Conservation (phyloP, 78 protist species). For the Diacronema lutheri region DNA sequence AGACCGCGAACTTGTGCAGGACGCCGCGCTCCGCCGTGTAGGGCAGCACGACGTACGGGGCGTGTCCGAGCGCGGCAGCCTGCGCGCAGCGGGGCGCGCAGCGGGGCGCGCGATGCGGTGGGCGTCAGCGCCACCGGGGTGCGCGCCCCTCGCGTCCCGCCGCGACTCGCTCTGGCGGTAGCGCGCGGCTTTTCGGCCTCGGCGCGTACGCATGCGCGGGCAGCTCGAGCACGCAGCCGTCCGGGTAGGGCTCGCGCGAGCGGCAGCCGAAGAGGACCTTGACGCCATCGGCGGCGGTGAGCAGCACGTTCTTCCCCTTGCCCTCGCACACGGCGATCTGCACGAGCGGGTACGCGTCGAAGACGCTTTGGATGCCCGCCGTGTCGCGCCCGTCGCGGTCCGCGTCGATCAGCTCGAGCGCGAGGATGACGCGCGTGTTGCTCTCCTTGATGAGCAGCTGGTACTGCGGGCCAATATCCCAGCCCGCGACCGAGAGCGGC, state of each 20-base stretch:
- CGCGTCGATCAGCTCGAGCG: background rate
- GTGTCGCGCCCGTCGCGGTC: background rate
- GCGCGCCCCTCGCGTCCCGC: no score
- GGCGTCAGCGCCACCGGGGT: no score
- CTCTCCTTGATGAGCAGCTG: background rate
- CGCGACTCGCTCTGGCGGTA: no score
- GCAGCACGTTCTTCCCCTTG: background rate
- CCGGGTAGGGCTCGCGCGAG: no score
- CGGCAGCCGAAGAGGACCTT: background rate
- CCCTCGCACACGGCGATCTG: background rate
- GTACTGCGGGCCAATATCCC: background rate
- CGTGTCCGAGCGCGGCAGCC: no score
- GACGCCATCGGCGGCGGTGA: background rate
- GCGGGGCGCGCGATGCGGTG: no score
- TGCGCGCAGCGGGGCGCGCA: no score
- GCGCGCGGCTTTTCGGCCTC: no score
- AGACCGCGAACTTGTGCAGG: conserved; percentile 3
- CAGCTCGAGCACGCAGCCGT: no score
- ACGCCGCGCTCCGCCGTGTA: background rate
- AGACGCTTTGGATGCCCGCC: background rate
- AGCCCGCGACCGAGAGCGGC: no score
- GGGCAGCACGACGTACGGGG: background rate
- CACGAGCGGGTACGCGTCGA: background rate
- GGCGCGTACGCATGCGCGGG: no score
- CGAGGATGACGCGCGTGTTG: background rate